These are phyloP conservation scores for Dillenia suffruticosa DNA, from an alignment of 164 flowering plant genomes.

Conservation along the genomic window DNA sequence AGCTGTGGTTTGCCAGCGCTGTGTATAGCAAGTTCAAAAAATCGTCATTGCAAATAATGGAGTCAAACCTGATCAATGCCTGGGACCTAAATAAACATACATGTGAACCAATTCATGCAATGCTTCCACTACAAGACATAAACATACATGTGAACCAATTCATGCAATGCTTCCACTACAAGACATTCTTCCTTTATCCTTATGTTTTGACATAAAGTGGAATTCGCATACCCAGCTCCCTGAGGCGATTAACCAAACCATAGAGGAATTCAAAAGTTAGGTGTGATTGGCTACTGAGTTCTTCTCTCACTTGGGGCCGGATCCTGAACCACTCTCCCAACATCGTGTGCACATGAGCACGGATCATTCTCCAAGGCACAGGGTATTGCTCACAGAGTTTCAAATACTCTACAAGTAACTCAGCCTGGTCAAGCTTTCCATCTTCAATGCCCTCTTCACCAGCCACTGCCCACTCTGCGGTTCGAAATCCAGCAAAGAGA, in stretches of 20 bases:
- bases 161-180: constrained; percentile 18
- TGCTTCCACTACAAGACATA: constrained; percentile 17
- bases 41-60: too few species aligned
- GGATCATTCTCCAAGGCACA: constrained; percentile 96
- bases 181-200: constrained; percentile 2
- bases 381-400: constrained; percentile 84
- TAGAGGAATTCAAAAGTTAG: constrained; percentile 87
- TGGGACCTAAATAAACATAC: too few species aligned
- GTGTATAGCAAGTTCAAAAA: too few species aligned
- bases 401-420: constrained; percentile 70
- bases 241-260: constrained; percentile 64
- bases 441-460: constrained; percentile 27
- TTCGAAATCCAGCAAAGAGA: constrained; percentile 78
- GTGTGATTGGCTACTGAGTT: constrained; percentile 59
- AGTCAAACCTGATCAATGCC: too few species aligned
- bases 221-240: constrained; percentile 44
- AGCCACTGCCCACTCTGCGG: constrained; percentile 62
- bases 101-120: neutral
- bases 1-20: too few species aligned
- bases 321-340: constrained; percentile 90
- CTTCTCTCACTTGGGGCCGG: constrained; percentile 71
- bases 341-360: constrained; percentile 85
- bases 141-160: too few species aligned
- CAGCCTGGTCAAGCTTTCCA: constrained; percentile 64
- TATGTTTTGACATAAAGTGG: constrained; percentile 55